Evolutionary conservation across 192 early-diverging fungal genomes (phyloP).

Genomic region (Chytriomyces sp.): DNA sequence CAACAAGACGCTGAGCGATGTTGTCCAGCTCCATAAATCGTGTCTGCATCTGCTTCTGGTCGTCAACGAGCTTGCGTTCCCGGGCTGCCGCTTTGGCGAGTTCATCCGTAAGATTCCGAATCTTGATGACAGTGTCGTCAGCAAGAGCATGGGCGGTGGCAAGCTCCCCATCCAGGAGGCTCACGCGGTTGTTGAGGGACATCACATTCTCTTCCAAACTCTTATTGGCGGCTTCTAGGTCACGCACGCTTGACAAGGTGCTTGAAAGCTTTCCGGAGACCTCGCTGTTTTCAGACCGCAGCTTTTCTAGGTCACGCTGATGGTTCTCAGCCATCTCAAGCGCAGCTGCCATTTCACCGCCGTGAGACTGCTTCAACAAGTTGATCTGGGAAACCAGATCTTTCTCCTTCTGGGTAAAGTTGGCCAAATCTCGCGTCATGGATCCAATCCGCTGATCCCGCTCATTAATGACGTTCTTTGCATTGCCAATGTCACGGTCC

Average conservation of each 20-base stretch:
- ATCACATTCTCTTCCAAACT: slow-evolving; percentile 9
- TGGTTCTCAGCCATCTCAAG: slow-evolving; percentile 20
- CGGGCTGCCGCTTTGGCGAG: slow-evolving; percentile 1
- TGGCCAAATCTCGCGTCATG: slow-evolving; percentile 5
- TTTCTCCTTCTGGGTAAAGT: not conserved
- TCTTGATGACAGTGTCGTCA: slow-evolving; percentile 30
- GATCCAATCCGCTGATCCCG: slow-evolving; percentile 11
- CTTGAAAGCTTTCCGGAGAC: not conserved
- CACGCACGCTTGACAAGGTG: not conserved
- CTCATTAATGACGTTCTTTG: slow-evolving; percentile 11
- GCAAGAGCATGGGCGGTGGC: slow-evolving; percentile 14
- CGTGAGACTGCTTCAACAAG: slow-evolving; percentile 26
- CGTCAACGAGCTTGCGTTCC: slow-evolving; percentile 22
- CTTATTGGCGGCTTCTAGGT: not conserved
- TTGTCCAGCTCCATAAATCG: slow-evolving; percentile 21
- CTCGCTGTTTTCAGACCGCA: not conserved
- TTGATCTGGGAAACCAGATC: slow-evolving; percentile 18
- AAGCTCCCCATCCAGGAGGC: slow-evolving; percentile 10
- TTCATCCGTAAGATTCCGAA: slow-evolving; percentile 21
- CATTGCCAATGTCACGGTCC: slow-evolving; percentile 28
- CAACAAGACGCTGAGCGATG: slow-evolving; percentile 20
- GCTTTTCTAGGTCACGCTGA: slow-evolving; percentile 24
- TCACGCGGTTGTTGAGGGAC: slow-evolving; percentile 6
- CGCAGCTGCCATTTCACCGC: slow-evolving; percentile 25
- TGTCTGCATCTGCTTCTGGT: slow-evolving; percentile 22